Conservation (phyloP, 2,329 filamentous ascomycete species). For the Penicillium decumbens region DNA sequence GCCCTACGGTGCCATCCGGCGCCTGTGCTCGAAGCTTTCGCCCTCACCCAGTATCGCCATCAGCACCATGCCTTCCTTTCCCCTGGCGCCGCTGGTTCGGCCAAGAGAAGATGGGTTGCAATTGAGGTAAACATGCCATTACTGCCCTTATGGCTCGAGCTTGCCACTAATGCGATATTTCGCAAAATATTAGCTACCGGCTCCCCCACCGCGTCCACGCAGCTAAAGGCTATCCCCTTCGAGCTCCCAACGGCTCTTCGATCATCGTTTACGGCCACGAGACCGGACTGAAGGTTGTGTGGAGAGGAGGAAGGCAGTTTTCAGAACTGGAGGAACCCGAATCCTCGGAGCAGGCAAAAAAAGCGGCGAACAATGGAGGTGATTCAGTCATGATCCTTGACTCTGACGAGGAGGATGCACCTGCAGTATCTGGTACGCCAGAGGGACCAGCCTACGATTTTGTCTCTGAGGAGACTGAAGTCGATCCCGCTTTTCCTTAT, state of each 20-base stretch:
- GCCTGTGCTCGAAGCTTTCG: slow-evolving; percentile 15
- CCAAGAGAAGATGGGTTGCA: slow-evolving; percentile 40
- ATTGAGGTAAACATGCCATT: slow-evolving; percentile 35
- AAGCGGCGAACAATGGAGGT: slow-evolving; percentile 22
- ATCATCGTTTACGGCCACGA: slow-evolving; percentile 58
- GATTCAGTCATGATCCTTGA: slow-evolving; percentile 54
- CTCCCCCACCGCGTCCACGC: slow-evolving; percentile 55
- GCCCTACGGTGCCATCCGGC: slow-evolving; percentile 13
- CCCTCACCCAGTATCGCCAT: slow-evolving; percentile 8
- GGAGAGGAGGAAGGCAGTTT: slow-evolving; percentile 55
- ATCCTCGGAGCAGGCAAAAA: slow-evolving; percentile 23
- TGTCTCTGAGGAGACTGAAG: slow-evolving; percentile 52
- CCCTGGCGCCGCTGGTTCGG: slow-evolving; percentile 37
- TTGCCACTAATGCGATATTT: slow-evolving; percentile 7
- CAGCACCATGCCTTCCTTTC: slow-evolving; percentile 34
- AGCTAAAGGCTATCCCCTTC: slow-evolving; percentile 55
- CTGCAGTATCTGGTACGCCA: slow-evolving; percentile 23
- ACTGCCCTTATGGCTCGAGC: not conserved
- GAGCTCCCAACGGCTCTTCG: slow-evolving; percentile 58
- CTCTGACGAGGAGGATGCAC: slow-evolving; percentile 51
- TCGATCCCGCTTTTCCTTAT: slow-evolving; percentile 54
- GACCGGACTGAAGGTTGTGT: slow-evolving; percentile 54
- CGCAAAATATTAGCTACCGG: slow-evolving; percentile 49
- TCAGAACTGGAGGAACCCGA: slow-evolving; percentile 30
- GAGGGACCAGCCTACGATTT: slow-evolving; percentile 39